These are phyloP conservation scores for Aspergillus cristatus DNA, from an alignment of 495 filamentous ascomycete species.

Conservation along the genomic window DNA sequence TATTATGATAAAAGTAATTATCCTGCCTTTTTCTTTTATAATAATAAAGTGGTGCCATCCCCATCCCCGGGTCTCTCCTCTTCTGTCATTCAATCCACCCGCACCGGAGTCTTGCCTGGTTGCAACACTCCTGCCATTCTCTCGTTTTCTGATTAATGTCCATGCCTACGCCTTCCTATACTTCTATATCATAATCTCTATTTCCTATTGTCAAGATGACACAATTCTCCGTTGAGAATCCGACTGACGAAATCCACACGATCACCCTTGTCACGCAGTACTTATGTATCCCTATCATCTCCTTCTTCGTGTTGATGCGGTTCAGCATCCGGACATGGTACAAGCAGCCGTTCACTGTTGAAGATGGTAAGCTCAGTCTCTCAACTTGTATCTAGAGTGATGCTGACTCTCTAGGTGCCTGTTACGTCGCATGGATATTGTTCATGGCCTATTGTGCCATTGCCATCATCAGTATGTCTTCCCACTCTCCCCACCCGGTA, in stretches of 20 bases:
- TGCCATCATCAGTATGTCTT: conserved; percentile 24
- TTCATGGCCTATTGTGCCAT: conserved; percentile 33
- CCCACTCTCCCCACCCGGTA: not conserved
- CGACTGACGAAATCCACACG: conserved; percentile 22
- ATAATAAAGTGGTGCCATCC: too few species aligned
- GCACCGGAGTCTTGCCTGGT: too few species aligned
- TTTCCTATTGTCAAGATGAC: conserved; percentile 1
- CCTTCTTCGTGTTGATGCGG: conserved; percentile 28
- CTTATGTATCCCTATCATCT: conserved; percentile 35
- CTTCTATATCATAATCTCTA: too few species aligned
- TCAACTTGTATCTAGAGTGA: not conserved
- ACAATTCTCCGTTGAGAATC: conserved; percentile 2
- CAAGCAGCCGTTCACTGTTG: conserved; percentile 23
- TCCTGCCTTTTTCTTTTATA: too few species aligned
- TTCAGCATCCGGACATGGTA: conserved; percentile 29
- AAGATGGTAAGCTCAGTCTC: conserved; percentile 38
- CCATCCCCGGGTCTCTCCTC: too few species aligned
- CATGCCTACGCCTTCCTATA: too few species aligned
- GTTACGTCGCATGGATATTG: conserved; percentile 25
- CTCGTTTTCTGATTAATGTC: too few species aligned
- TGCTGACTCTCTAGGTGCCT: conserved; percentile 21
- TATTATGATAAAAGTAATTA: too few species aligned
- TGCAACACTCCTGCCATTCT: too few species aligned
- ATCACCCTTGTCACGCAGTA: conserved; percentile 34
- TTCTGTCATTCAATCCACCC: too few species aligned